phyloP scores from a whole-genome alignment of 1,284 basidiomycete genomes.

The Ganoderma lucidum region DNA sequence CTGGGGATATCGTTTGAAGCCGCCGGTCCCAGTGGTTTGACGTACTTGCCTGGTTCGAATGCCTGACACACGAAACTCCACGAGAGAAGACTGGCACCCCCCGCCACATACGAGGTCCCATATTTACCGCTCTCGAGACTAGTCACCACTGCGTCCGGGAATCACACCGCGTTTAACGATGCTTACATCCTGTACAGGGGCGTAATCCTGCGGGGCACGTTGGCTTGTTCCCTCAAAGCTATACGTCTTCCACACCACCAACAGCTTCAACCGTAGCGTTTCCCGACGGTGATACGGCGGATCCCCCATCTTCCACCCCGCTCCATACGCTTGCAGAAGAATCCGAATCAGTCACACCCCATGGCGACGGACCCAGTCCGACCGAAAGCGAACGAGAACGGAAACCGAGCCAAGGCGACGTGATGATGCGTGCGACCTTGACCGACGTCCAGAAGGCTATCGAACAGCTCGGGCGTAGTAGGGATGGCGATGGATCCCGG shows the following conservation, averaged over 20 bases:
- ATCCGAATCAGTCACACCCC: slow-evolving; percentile 45
- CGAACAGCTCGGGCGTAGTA: slow-evolving; percentile 69
- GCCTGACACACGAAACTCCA: too few species aligned
- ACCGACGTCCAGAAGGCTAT: slow-evolving; percentile 90
- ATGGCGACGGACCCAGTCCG: slow-evolving; percentile 39
- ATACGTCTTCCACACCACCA: slow-evolving; percentile 76
- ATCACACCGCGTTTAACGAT: not conserved
- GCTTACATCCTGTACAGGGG: slow-evolving; percentile 61
- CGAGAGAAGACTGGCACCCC: too few species aligned
- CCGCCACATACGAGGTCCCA: too few species aligned
- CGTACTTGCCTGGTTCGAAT: too few species aligned
- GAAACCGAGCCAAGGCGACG: slow-evolving; percentile 48
- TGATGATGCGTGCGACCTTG: slow-evolving; percentile 85
- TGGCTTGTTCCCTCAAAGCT: slow-evolving; percentile 93
- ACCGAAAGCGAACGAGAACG: slow-evolving; percentile 37
- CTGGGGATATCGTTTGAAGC: too few species aligned
- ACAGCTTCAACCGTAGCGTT: slow-evolving; percentile 40
- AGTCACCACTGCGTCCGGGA: too few species aligned
- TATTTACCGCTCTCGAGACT: too few species aligned
- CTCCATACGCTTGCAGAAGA: slow-evolving; percentile 57
- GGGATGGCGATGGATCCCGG: slow-evolving; percentile 61
- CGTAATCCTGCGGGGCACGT: slow-evolving; percentile 83
- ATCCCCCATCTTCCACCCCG: slow-evolving; percentile 29
- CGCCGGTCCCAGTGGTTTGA: too few species aligned
- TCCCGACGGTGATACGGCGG: slow-evolving; percentile 21